Percentiles rank a stretch among this genome's conserved stretches.
phyloP scores from a whole-genome alignment of 257 asterid species.

The Solanum paucissectum region DNA sequence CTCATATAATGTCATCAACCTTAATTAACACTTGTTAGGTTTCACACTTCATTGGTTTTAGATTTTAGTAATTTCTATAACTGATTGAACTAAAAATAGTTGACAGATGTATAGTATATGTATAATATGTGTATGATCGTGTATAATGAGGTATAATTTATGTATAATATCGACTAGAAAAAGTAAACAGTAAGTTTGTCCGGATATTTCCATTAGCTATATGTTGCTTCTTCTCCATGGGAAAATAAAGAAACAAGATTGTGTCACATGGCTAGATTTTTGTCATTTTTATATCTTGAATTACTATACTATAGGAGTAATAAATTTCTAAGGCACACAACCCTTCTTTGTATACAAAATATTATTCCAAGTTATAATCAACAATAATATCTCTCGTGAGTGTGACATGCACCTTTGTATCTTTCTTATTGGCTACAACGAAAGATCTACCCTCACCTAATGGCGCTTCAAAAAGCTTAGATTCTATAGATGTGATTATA shows the following conservation, averaged over 20 bases:
- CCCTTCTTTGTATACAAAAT: neutral
- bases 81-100: neutral
- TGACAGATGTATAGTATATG: neutral
- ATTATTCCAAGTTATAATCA: neutral
- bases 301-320: neutral
- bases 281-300: neutral
- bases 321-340: neutral
- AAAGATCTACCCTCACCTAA: neutral
- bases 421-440: neutral
- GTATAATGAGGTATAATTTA: neutral
- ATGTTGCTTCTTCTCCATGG: neutral
- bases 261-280: neutral
- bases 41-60: neutral
- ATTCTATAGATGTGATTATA: neutral
- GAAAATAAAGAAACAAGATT: neutral
- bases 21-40: neutral
- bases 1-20: neutral
- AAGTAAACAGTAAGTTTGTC: too few species aligned
- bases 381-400: neutral
- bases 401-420: neutral
- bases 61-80: neutral
- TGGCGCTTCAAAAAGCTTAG: neutral
- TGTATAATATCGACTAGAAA: too few species aligned
- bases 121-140: neutral
- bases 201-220: neutral